Evolutionary conservation across 2,329 filamentous ascomycete genomes (phyloP), one percentile per base, ranked within the genome.

Genomic region (Ascochyta rabiei): DNA sequence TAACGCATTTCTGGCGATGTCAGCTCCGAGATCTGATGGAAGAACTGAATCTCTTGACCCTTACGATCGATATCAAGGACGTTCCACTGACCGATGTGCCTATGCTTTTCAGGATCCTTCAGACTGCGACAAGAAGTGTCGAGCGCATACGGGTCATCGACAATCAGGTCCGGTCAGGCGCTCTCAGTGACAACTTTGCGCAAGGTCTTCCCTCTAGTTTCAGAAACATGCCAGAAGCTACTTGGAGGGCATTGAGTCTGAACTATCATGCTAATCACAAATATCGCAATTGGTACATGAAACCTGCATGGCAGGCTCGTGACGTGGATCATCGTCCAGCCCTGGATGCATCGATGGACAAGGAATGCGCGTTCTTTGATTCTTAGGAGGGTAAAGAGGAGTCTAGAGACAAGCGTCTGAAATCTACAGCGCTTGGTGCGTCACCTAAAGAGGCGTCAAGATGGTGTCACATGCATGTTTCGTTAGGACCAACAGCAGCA

Each of bases 1-100:
- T 72, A 21, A 65, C 64, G 16, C 64, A 66, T 30, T 65, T 72
- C 26, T 73, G 70, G 70, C 65, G 70, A 24, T 70, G 67, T 24
- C 69, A 73, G 39, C 59, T 73, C 13, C 65, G 63, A 9, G 67
- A 71, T 24, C 53, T 71, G 3, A 60, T 59, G 12, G 53, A 56
- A 12, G 68, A 72, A 16, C 43, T 73, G 12, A 52, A 66, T 30
- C 56, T 73, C 0, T 34, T 46, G 31, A 62, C 59, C 0, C 58
- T 73, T 3, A 67, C 58, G 1, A 52, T 73, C 24, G 65, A 72
- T 26, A 53, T 70, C 7, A 39, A 51, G 16, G 49, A 57, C 4
- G 58, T 71, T 2, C 61, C 59, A 3, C 16, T 24, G 5, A 21
- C 34, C 0, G 63, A 71, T 37, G 19, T 73, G 6, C 57, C 62